Evolutionary conservation across 2,329 filamentous ascomycete genomes (phyloP).

Genomic region (Huntiella decipiens): DNA sequence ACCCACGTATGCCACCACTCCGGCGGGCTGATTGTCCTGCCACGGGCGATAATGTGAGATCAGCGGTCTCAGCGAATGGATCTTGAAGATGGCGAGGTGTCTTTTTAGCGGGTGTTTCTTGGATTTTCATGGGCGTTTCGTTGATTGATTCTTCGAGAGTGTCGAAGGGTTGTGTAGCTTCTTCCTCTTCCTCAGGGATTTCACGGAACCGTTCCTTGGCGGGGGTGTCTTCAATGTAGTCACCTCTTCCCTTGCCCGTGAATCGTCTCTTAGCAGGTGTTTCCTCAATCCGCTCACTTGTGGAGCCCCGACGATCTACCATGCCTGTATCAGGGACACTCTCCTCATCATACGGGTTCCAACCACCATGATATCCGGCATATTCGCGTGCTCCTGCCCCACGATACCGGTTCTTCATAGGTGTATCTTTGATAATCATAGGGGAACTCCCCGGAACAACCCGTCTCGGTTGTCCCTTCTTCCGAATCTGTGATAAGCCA

Average conservation of each 20-base stretch:
- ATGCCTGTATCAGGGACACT: not conserved
- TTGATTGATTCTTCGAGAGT: not conserved
- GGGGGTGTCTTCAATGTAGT: slow-evolving; percentile 6
- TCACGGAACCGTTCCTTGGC: slow-evolving; percentile 5
- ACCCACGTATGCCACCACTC: slow-evolving; percentile 6
- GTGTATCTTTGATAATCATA: slow-evolving; percentile 35
- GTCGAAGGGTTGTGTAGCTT: not conserved
- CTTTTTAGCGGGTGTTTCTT: not conserved
- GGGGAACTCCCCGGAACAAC: slow-evolving; percentile 21
- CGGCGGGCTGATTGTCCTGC: slow-evolving; percentile 1
- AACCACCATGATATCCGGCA: not conserved
- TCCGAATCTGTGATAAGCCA: slow-evolving; percentile 27
- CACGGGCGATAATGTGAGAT: not conserved
- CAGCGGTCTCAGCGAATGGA: not conserved
- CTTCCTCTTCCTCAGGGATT: slow-evolving; percentile 1
- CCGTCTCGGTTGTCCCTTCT: slow-evolving; percentile 32
- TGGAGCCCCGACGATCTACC: not conserved
- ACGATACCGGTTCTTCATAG: slow-evolving; percentile 29
- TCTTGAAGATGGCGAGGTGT: not conserved
- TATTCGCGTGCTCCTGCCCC: not conserved
- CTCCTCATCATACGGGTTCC: not conserved
- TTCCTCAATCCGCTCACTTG: not conserved
- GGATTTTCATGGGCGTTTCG: slow-evolving; percentile 6
- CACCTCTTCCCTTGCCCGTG: not conserved
- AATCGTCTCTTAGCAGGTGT: slow-evolving; percentile 7